phyloP scores from a whole-genome alignment of 177 flowering plant genomes.

The Telopea speciosissima region DNA sequence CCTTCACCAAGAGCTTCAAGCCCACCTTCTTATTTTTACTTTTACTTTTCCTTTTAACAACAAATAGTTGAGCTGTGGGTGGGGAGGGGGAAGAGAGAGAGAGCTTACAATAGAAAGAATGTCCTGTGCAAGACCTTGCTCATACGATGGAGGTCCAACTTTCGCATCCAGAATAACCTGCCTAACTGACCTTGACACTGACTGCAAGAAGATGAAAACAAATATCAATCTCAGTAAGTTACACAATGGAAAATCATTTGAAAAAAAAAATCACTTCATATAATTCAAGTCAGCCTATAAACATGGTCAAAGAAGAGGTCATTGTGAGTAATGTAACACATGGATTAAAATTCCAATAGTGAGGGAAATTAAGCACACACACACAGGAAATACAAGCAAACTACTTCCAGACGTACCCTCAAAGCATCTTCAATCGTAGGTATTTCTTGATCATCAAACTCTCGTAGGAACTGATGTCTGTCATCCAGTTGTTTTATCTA shows the following conservation, averaged over 20 bases:
- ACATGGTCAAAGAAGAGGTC: background rate
- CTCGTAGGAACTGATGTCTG: slow-evolving; percentile 26
- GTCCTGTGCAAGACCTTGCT: slow-evolving; percentile 38
- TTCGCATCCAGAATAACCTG: slow-evolving; percentile 87
- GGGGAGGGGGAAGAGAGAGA: background rate
- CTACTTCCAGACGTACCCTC: slow-evolving; percentile 32
- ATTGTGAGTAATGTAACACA: background rate
- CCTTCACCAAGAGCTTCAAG: no score
- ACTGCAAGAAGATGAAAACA: slow-evolving; percentile 28
- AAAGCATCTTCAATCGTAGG: slow-evolving; percentile 79
- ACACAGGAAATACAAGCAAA: background rate
- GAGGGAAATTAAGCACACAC: no score
- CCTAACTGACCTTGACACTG: slow-evolving; percentile 65
- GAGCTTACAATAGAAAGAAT: background rate
- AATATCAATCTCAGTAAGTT: slow-evolving; percentile 2
- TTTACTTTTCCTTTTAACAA: no score
- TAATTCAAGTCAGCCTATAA: background rate
- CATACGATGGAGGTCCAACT: slow-evolving; percentile 90
- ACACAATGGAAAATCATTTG: background rate
- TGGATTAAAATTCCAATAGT: background rate
- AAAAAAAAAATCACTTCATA: background rate
- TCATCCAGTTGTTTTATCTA: slow-evolving; percentile 60
- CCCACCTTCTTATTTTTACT: no score
- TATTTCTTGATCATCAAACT: slow-evolving; percentile 38
- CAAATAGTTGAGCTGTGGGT: no score